A percentile compares a stretch with the other conserved stretches of the same genome.
These are phyloP conservation scores for Talaromyces marneffei DNA, from an alignment of 2,329 filamentous ascomycete species.

Conservation along the genomic window DNA sequence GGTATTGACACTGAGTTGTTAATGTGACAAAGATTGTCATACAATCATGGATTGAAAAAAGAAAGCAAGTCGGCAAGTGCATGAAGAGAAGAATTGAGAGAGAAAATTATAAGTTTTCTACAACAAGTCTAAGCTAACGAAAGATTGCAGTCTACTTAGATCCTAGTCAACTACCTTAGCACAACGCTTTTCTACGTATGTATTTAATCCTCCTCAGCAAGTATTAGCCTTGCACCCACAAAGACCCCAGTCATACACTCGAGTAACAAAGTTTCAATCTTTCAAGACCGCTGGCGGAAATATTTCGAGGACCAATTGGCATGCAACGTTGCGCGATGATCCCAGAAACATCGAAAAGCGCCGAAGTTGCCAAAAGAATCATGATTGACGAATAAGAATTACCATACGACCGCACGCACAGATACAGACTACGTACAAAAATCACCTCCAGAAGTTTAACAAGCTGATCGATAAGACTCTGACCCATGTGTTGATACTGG, in stretches of 20 bases:
- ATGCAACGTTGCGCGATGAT: conserved; percentile 1
- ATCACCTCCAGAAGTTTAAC: background rate
- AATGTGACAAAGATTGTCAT: background rate
- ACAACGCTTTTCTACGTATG: too few relatives aligned
- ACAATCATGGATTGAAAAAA: background rate
- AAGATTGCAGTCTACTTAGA: too few relatives aligned
- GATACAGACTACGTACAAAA: background rate
- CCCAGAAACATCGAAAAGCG: background rate
- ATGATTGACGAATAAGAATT: background rate
- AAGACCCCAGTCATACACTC: background rate
- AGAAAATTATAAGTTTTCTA: background rate
- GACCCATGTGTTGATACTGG: background rate
- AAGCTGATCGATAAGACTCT: background rate
- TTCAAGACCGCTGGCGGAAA: background rate
- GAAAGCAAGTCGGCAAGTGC: background rate
- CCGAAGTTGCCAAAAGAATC: background rate
- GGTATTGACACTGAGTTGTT: background rate
- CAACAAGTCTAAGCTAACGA: background rate
- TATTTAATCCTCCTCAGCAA: background rate
- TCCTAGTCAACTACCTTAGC: background rate
- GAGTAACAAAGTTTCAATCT: background rate
- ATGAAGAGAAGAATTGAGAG: background rate
- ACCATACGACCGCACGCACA: background rate
- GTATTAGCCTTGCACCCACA: background rate
- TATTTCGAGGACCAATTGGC: conserved; percentile 1